phyloP scores from a whole-genome alignment of 306 rosid genomes.

The Rosa chinensis region DNA sequence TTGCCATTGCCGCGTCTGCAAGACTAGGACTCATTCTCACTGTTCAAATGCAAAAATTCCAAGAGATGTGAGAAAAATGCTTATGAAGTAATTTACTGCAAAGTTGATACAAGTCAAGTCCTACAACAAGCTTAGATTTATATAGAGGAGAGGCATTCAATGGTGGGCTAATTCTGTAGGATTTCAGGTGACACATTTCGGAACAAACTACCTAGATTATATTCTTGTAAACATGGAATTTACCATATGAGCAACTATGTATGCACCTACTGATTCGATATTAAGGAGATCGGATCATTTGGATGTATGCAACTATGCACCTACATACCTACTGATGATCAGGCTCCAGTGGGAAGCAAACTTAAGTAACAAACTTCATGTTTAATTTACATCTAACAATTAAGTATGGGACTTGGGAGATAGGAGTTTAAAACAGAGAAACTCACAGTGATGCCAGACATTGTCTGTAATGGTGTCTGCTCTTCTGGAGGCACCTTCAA shows the following conservation, averaged over 20 bases:
- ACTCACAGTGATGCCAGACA: slow-evolving; percentile 74
- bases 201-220: background rate
- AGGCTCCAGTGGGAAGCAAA: background rate
- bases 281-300: no score
- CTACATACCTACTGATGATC: background rate
- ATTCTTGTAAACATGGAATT: background rate
- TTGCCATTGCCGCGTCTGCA: slow-evolving; percentile 69
- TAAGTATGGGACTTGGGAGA: background rate
- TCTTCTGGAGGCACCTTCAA: slow-evolving; percentile 54
- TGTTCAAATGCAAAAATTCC: slow-evolving; percentile 21
- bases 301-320: background rate
- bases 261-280: background rate
- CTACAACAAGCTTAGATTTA: background rate
- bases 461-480: slow-evolving; percentile 57
- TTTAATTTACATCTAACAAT: background rate
- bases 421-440: background rate
- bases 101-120: background rate
- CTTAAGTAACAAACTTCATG: background rate
- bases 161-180: background rate
- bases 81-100: background rate
- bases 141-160: background rate
- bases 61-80: background rate
- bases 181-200: background rate
- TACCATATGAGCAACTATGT: background rate
- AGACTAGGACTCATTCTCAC: slow-evolving; percentile 53